Evolutionary conservation across 2,329 filamentous ascomycete genomes (phyloP), one percentile per base, ranked within the genome.

Genomic region (Colletotrichum cordylinicola): DNA sequence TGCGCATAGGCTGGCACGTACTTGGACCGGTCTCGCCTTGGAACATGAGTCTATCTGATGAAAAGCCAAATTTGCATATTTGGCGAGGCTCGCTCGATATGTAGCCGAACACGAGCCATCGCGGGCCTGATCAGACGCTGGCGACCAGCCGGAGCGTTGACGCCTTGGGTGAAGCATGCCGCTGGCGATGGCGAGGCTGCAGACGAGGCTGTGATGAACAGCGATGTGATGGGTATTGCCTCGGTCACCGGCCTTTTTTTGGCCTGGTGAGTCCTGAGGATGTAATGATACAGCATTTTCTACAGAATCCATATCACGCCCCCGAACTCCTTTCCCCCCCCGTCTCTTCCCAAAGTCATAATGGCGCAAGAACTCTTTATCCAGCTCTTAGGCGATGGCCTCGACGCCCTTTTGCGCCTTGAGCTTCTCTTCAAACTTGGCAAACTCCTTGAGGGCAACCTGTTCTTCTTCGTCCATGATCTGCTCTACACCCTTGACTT

Each of bases 401-500:
- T 76, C 62, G n/a, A 55, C 37, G 16, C 86, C 86, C 81, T 90
- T 91, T 78, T 92, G 89, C 77, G 87, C 86, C 82, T 88, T 90
- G 72, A 92, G 84, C 85, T 92, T 98, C 87, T 98, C 95, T 84
- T 98, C 96, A 82, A 98, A 98, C 85, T 95, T 97, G 78, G 94
- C 95, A 86, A 99, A 98, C 82, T 98, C 96, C 80, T 93, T 87
- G 81, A 96, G 85, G 1, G 96, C 92, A 78, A 98, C 91, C 84
- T 98, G 95, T 83, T 98, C 97, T 85, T 98, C 97, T 80, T 95
- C 91, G 80, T 98, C 96, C 81, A 98, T 85, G 4, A 98, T 94
- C 84, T 98, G 96, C 78, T 95, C 92, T 56, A 99, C 96, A 4
- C 94, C 95, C 85, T 98, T 93, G 52, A 98, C 97, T 84, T 98